Base-by-base conservation (phyloP, 1,284 basidiomycete genomes). In the Xerocomus amazonicus region DNA sequence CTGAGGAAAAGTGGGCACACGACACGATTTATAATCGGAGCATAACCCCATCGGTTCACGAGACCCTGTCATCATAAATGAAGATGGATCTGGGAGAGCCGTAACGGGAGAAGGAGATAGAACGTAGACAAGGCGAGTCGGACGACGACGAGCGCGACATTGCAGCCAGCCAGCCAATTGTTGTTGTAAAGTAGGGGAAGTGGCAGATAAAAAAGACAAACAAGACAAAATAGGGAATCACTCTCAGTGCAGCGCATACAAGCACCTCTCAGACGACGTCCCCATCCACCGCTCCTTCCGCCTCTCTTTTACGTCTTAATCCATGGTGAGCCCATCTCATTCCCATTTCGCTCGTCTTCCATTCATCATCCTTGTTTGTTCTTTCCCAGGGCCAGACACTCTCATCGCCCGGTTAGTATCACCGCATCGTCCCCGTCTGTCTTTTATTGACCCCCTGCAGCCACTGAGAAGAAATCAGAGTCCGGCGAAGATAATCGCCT, bases 381-480 rank as follows among this genome's bases (percentile, higher is more conserved):
- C 38, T 32, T 36, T 45, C 56, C 17, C 59, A 87, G 84, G 84
- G 86, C 67, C 84, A 87, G 80, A 87, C 81, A 33, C 77, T 88
- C 48, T 87, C 84, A 55, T 72, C 74, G 49, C 84, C 86, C 59
- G 78, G 85, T 87, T 51, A 54, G 78, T 69, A 16, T 47, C 41
- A 31, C 50, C 32, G 31, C 45, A 54, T 54, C 14, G 46, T 51
- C 37, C 43, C 50, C 43, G 26, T 43, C 50, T 35, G 5, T 27
- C 9, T 23, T 17, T 62, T 65, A 57, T 51, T 43, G 50, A 37
- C 38, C 28, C 42, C 48, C 50, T 39, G 36, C 70, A 87, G 90
- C 89, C 41, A 92, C 87, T 52, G 83, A 86, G 59, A 99, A 97
- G 80, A 81, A 80, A 67, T 88, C 91, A 29, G 82, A 88, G 57